Conservation (phyloP, 78 protist species). For the Cavenderia fasciculata region DNA sequence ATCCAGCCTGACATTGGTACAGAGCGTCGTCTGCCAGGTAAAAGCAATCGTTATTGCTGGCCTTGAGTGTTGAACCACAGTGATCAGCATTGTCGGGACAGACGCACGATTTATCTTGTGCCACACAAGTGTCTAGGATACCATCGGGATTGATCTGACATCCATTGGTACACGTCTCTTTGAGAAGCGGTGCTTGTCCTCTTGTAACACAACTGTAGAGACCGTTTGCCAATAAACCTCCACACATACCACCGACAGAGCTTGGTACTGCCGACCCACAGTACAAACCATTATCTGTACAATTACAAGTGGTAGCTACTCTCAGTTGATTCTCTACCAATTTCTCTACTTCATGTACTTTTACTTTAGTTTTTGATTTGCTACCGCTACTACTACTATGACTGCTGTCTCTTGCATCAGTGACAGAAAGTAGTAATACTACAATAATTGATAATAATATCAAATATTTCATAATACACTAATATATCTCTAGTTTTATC, state of each 20-base stretch:
- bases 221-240: neutral
- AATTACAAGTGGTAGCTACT: too few relatives aligned
- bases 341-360: too few relatives aligned
- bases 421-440: too few relatives aligned
- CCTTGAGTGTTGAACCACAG: slow-evolving; percentile 12
- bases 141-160: neutral
- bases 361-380: too few relatives aligned
- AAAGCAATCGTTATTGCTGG: neutral
- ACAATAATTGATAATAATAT: too few relatives aligned
- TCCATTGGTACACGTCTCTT: neutral
- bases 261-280: neutral
- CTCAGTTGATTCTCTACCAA: too few relatives aligned
- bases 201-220: slow-evolving; percentile 3
- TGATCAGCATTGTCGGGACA: slow-evolving; percentile 29
- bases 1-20: slow-evolving; percentile 1
- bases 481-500: too few relatives aligned
- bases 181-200: neutral
- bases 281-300: slow-evolving; percentile 2
- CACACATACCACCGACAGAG: neutral
- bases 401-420: too few relatives aligned
- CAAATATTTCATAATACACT: too few relatives aligned
- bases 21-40: neutral
- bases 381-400: too few relatives aligned
- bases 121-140: neutral
- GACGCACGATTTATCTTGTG: neutral